Evolutionary conservation across 495 filamentous ascomycete species (phyloP), one percentile per base, ranked within the genome.

Genomic region (Rostrohypoxylon terebratum): DNA sequence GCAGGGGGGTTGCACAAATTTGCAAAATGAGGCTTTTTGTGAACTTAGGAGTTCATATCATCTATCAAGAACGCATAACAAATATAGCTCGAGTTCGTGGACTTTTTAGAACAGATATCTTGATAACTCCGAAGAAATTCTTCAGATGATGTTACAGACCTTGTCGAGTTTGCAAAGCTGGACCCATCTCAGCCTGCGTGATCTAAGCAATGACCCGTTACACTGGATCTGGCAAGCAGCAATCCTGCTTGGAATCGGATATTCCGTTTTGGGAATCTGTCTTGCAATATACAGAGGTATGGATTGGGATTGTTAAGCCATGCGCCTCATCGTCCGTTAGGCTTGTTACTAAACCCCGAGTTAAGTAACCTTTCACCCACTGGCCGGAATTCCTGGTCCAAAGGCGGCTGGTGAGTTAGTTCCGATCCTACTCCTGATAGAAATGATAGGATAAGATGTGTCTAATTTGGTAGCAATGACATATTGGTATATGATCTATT

Each of bases 401-500:
- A 58, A 48, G 33, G 31, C 58, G 10, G 63, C 63, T 40, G 63
- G 63, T 66, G 20, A 58, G 48, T 21, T 31, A 44, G 31, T 33
- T 36, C 14, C 3, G 25, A 23, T 50, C 45, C n/a, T n/a, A 34
- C n/a, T n/a, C 34, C n/a, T n/a, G 2, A 34, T 16, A 55, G 23
- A 34, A 13, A 7, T 11, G 23, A 28, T 33, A 34, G 31, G 25
- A 33, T 9, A 55, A 3, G 16, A 7, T 58, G 14, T 40, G 25
- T 28, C 25, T 28, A 28, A 28, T 28, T 28, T 28, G 25, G 31
- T 33, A 66, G 83, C 83, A 6, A 47, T 80, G 6, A 84, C 82
- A 2, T 55, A 71, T 21, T 77, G 81, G 59, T 84, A 85, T 40
- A 81, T 85, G 45, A 59, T 78, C 8, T 87, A 84, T 59, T 85